Base-by-base conservation (phyloP, 768 basidiomycete genomes). In the Galerina marginata region DNA sequence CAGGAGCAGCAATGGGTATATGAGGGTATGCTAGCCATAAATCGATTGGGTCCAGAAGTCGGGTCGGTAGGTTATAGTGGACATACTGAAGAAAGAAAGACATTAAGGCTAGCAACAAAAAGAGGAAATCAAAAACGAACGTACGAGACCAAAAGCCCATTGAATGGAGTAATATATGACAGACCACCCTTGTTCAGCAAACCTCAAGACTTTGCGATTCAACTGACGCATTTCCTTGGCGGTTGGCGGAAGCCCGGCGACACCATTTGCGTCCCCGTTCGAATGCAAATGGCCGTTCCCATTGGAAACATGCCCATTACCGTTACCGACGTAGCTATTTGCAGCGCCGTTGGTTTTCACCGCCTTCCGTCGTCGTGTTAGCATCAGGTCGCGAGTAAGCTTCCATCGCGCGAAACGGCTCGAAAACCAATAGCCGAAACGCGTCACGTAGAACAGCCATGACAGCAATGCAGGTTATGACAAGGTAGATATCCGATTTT, bases 131-230 rank as follows among this genome's bases (percentile, higher is more conserved):
- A 60, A 20, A 42, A 11, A 52, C n/a, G 47, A n/a, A 88, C 95
- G 74, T 71, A 96, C 96, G 64, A 93, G 65, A 29, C 96, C 96
- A 72, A 87, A 87, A 20, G 74, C 74, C 84, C 91, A 96, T 65
- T 89, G 91, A 1, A 85, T 57, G 42, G 85, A 77, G 70, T 92
- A 95, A 74, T 96, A 99, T 50, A 93, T 74, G 46, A 88, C 81
- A 38, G 86, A 87, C 93, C 95, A 99, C 58, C 94, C 92, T 76
- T 99, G 97, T 73, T 99, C 97, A 2, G 94, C 93, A 70, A 99
- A 99, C 67, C 97, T 82, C 46, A 92, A 72, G 43, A 95, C 88
- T 61, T 86, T 88, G 69, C 90, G 81, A 60, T 89, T 85, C 59
- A 92, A 78, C 65, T 80, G 83, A 54, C 81, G 85, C 16, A 82